These are phyloP conservation scores for Amoebophrya sp. DNA, from an alignment of 169 alveolate genomes.

Conservation along the genomic window DNA sequence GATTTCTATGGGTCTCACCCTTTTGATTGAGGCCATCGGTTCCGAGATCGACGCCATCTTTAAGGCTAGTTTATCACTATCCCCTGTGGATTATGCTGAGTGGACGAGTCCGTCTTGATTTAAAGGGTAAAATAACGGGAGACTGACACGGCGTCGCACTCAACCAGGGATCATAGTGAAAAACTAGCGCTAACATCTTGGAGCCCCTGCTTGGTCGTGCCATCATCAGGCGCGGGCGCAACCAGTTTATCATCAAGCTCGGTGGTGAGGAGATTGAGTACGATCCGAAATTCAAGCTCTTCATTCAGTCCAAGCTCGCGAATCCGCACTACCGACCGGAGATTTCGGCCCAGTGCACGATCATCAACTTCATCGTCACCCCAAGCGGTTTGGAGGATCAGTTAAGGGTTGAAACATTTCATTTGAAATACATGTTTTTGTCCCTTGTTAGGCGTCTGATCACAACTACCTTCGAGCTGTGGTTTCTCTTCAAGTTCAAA, in stretches of 20 bases:
- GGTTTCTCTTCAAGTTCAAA: too few species aligned
- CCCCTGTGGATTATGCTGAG: too few species aligned
- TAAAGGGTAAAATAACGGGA: too few species aligned
- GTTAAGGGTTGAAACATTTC: constrained; percentile 32
- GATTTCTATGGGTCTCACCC: constrained; percentile 81
- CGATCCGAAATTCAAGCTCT: constrained; percentile 75
- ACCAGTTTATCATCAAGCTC: constrained; percentile 61
- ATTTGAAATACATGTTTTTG: neutral
- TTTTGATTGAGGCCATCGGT: constrained; percentile 82
- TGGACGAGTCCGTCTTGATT: too few species aligned
- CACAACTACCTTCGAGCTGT: too few species aligned
- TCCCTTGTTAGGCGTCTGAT: too few species aligned
- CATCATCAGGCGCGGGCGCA: constrained; percentile 76
- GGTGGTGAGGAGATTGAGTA: constrained; percentile 82
- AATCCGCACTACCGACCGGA: constrained; percentile 96
- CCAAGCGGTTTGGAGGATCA: constrained; percentile 92
- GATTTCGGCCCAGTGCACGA: constrained; percentile 90
- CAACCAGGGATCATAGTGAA: too few species aligned
- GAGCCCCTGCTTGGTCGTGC: constrained; percentile 88
- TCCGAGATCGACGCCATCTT: constrained; percentile 88
- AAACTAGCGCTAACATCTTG: too few species aligned
- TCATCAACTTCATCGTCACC: constrained; percentile 91
- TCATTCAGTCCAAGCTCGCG: constrained; percentile 83
- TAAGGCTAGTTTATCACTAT: too few species aligned
- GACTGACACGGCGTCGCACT: too few species aligned